Evolutionary conservation across 2,329 filamentous ascomycete species (phyloP), one percentile per base, ranked within the genome.

Genomic region (Didymella keratinophila): DNA sequence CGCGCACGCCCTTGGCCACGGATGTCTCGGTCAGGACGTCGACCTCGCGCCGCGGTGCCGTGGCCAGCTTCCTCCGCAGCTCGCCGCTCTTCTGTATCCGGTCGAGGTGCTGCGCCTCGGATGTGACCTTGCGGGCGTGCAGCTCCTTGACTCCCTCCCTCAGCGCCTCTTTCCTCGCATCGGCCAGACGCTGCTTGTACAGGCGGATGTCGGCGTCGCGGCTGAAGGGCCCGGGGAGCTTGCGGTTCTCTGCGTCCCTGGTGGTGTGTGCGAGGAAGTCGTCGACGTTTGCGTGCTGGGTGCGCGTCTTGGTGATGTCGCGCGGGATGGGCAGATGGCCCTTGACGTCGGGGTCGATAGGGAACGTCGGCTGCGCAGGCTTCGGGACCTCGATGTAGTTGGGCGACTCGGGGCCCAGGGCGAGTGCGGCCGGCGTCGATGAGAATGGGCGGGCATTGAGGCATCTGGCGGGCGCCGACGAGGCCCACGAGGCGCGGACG

Each of bases 321-420:
- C 93, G 89, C 34, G 95, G 94, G 0, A 92, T 82, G 9, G 95
- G 95, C 0, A 99, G 84, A 56, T 89, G 86, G 67, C 95, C 95
- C 75, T 92, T 92, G 32, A 92, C 76, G 11, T 68, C 65, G 16
- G 78, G 80, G 58, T 80, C 80, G 50, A 75, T 71, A 3, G 80
- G 78, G 41, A 80, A 77, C n/a, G 86, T 83, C 49, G 89, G 87
- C 75, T 97, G 92, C n/a, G 87, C 84, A 47, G 90, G 85, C 66
- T 84, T 83, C 46, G 93, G 94, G 54, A 97, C 82, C 65, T 92
- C 87, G 79, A 98, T 90, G 81, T 90, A 98, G 64, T 86, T 85
- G 45, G 95, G 94, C 34, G 93, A 96, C 75, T 97, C 91, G 47
- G 95, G 94, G 18, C 89, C 89, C 63, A 93, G 82, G 48, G 79